phyloP scores from a whole-genome alignment of 140 eudicot species.

The Erigeron philadelphicus region DNA sequence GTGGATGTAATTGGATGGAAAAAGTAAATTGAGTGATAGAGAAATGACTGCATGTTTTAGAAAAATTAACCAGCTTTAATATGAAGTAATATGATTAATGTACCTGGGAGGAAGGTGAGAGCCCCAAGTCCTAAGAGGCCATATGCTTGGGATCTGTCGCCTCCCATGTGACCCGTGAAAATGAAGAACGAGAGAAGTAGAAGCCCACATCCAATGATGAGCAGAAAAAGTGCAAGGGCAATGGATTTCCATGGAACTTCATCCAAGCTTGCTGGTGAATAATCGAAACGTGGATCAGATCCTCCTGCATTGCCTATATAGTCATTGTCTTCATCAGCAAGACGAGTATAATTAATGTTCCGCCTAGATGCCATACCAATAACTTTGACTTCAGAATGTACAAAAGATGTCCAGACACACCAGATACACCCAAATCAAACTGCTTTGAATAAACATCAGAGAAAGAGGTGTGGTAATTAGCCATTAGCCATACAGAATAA shows the following conservation, averaged over 20 bases:
- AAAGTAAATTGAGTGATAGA: no score
- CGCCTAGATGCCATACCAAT: conserved; percentile 42
- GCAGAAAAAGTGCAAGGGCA: conserved; percentile 66
- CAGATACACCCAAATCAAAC: conserved; percentile 14
- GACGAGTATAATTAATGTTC: conserved; percentile 42
- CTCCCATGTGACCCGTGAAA: conserved; percentile 89
- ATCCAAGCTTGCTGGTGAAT: conserved; percentile 55
- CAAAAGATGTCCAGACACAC: not conserved
- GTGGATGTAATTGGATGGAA: no score
- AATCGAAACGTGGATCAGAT: conserved; percentile 74
- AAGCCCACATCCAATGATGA: conserved; percentile 63
- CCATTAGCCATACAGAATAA: not conserved
- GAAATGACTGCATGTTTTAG: no score
- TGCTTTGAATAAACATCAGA: not conserved
- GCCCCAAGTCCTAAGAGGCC: conserved; percentile 83
- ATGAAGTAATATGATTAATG: conserved; percentile 2
- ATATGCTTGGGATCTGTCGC: conserved; percentile 78
- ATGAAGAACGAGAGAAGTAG: conserved; percentile 64
- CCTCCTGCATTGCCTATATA: conserved; percentile 30
- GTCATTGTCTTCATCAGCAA: conserved; percentile 38
- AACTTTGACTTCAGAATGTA: not conserved
- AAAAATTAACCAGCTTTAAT: no score
- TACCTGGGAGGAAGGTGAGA: conserved; percentile 84
- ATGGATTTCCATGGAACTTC: conserved; percentile 88
- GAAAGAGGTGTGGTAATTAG: not conserved